These are phyloP conservation scores for Boletus hoseneyae DNA, from an alignment of 1,284 basidiomycete species.

Conservation along the genomic window DNA sequence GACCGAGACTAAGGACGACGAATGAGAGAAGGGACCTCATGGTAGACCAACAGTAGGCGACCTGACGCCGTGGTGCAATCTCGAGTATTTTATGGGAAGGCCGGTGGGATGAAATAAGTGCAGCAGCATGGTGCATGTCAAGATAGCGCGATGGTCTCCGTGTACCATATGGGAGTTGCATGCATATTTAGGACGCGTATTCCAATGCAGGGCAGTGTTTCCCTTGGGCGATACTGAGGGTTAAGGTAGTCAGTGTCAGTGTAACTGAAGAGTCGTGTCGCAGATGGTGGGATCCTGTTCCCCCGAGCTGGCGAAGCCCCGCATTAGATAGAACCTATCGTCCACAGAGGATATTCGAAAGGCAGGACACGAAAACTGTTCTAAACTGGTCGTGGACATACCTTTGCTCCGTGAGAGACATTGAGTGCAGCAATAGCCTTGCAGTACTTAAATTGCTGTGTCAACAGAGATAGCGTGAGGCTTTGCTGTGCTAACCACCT, in stretches of 20 bases:
- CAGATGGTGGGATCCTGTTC: not conserved
- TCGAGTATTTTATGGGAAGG: slow-evolving; percentile 12
- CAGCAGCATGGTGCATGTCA: slow-evolving; percentile 5
- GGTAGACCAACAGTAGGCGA: not conserved
- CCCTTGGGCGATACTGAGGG: not conserved
- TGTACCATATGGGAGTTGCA: slow-evolving; percentile 6
- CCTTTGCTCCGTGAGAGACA: not conserved
- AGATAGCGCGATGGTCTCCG: slow-evolving; percentile 8
- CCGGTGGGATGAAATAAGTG: slow-evolving; percentile 13
- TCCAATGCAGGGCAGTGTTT: not conserved
- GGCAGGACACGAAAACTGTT: not conserved
- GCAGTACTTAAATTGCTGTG: not conserved
- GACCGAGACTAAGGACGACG: slow-evolving; percentile 17
- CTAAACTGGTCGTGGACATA: not conserved
- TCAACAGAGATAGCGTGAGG: not conserved
- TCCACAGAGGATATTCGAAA: not conserved
- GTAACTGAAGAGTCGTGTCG: not conserved
- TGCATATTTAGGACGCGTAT: slow-evolving; percentile 1
- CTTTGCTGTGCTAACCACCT: not conserved
- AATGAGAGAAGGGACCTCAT: slow-evolving; percentile 19
- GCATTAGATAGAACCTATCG: not conserved
- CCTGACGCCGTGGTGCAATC: not conserved
- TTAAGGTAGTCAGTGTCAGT: not conserved
- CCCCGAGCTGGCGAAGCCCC: not conserved
- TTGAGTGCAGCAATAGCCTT: not conserved